Evolutionary conservation across 768 basidiomycete genomes (phyloP).

Genomic region (Leccinellum luteum): DNA sequence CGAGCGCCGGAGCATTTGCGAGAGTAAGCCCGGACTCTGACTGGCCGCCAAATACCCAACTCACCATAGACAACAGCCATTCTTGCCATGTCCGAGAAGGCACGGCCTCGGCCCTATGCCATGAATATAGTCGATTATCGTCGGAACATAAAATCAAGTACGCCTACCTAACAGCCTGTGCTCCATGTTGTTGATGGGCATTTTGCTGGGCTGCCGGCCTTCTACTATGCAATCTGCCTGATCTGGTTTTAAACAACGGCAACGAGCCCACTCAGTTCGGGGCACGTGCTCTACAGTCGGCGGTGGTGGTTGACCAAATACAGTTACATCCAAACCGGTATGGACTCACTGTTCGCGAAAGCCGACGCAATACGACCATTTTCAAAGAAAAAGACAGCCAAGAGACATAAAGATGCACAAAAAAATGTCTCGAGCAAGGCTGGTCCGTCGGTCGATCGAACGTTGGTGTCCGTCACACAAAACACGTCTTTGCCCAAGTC

Average conservation of each 20-base stretch:
- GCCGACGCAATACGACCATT: slow-evolving; percentile 56
- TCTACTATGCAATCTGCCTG: slow-evolving; percentile 5
- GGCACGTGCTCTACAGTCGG: too few relatives aligned
- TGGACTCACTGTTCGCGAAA: slow-evolving; percentile 75
- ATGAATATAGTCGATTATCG: neutral
- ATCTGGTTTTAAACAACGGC: neutral
- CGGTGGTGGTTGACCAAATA: neutral
- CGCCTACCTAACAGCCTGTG: slow-evolving; percentile 10
- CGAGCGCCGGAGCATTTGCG: neutral
- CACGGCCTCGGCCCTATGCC: neutral
- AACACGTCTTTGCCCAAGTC: slow-evolving; percentile 69
- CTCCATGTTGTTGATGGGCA: neutral
- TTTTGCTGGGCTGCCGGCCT: neutral
- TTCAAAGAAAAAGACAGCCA: slow-evolving; percentile 37
- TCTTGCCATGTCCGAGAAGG: slow-evolving; percentile 13
- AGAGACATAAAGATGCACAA: slow-evolving; percentile 24
- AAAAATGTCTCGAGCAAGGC: slow-evolving; percentile 16
- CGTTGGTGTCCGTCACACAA: slow-evolving; percentile 53
- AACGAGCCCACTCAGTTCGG: neutral
- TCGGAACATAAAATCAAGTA: neutral
- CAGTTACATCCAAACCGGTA: neutral
- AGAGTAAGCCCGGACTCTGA: neutral
- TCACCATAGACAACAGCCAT: slow-evolving; percentile 20
- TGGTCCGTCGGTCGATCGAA: slow-evolving; percentile 42
- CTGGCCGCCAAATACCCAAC: neutral